phyloP scores from a whole-genome alignment of 148 eudicot genomes.

The Amaranthus hypochondriacus region DNA sequence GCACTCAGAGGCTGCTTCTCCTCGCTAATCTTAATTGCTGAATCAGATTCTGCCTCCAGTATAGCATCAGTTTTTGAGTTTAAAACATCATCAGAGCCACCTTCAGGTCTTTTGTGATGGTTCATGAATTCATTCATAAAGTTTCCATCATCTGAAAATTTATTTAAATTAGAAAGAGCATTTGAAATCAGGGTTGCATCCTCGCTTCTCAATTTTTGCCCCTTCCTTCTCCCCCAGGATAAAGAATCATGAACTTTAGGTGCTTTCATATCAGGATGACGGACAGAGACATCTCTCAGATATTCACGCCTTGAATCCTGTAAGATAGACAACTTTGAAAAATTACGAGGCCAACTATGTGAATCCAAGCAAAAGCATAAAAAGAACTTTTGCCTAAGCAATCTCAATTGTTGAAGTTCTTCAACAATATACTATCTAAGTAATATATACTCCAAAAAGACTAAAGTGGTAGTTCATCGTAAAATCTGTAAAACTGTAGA shows the following conservation, averaged over 20 bases:
- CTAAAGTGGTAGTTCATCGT: not conserved
- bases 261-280: constrained; percentile 61
- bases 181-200: constrained; percentile 58
- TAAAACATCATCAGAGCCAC: constrained; percentile 24
- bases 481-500: too few species aligned
- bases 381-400: not conserved
- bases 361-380: not conserved
- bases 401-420: not conserved
- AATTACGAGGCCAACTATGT: constrained; percentile 1
- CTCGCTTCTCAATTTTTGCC: constrained; percentile 38
- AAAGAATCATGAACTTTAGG: constrained; percentile 73
- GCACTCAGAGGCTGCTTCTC: constrained; percentile 64
- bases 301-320: constrained; percentile 35
- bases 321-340: constrained; percentile 3
- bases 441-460: not conserved
- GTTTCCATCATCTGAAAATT: constrained; percentile 74
- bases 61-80: constrained; percentile 27
- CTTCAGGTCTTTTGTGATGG: constrained; percentile 32
- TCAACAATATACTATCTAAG: not conserved
- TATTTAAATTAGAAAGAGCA: constrained; percentile 73
- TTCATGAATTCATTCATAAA: constrained; percentile 46
- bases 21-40: constrained; percentile 23
- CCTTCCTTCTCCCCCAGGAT: constrained; percentile 75
- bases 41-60: constrained; percentile 26
- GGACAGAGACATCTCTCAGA: constrained; percentile 35